Evolutionary conservation across 192 early-diverging fungal species (phyloP), one percentile per base, ranked within the genome.

Genomic region (Lobosporangium transversale): DNA sequence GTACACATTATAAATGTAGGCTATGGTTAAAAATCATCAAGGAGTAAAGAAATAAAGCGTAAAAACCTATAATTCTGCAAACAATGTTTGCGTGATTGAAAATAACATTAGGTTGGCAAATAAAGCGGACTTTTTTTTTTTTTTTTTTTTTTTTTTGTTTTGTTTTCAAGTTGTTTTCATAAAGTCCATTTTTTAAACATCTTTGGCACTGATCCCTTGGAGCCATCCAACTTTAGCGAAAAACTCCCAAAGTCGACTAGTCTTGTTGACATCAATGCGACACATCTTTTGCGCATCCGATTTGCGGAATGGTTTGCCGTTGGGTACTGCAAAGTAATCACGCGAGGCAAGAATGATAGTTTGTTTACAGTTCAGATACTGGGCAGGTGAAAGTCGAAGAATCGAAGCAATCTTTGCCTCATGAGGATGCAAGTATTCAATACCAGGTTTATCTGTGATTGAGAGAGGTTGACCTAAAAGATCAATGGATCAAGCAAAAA

Each of bases 181-280:
- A 14, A n/a, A n/a, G n/a, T n/a, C 37, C 37, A 14, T 14, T 14
- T 14, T 40, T 69, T 60, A 74, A 35, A 74, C 53, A 44, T 78
- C 61, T 23, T 53, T 53, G 29, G 52, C 66, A 24, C 44, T 62
- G n/a, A 78, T 68, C 8, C 66, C 74, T 4, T 40, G 70, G 24
- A 98, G 85, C 96, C 96, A 98, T 56, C 94, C 94, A 45, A 95
- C 79, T 47, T 84, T 80, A 21, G 89, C 90, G 83, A 93, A 98
- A 86, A 93, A 93, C 69, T 94, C 94, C 83, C 91, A 96, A 18
- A 97, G 84, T 64, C 92, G 88, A 70, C 89, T 91, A 33, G 90
- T 89, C 79, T 98, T 98, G 85, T 98, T 98, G 65, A 98, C 96
- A 69, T 98, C 96, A 23, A 98, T 91, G 35, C 92, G 86, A 58